Evolutionary conservation across 1,284 basidiomycete genomes (phyloP), one percentile per base, ranked within the genome.

Genomic region (Irpex sp.): DNA sequence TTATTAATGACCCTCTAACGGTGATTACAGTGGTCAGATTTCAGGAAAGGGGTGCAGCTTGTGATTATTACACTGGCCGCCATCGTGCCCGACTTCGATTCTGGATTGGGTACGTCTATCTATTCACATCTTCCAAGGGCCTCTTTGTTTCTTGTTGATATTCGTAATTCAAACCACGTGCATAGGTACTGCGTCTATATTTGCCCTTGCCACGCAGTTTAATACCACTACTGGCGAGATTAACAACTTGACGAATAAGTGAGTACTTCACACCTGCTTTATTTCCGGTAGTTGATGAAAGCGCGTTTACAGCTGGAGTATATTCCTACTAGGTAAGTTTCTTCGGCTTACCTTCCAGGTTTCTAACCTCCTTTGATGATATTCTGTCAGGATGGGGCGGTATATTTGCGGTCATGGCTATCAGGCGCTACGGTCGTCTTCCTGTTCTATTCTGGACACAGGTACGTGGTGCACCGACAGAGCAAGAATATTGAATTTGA

Each of bases 51-150:
- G 49, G 70, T 90, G 2, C 89, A 89, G 69, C 80, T 93, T 24
- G 72, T 89, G 49, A 89, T 92, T 71, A 84, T 91, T 71, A 92
- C 90, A 0, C 77, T 92, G 44, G 90, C 92, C 6, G 89, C 92
- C 3, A 87, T 93, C 49, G 88, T 92, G 6, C 92, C 92, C 0
- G 92, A 92, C 75, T 92, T 93, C 73, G 89, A 91, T 74, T 91
- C 90, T 11, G 90, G 88, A 0, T 90, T 91, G 71, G 90, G 91
- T 90, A 42, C 66, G 84, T 70, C 1, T 20, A 56, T 13, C 24
- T 38, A 58, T 42, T 45, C 5, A 42, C n/a, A 10, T 27, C 42
- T n/a, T 49, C 22, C 22, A 18, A 64, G 22, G 13, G 27, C 24
- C 62, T 20, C 68, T 65, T 15, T 38, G 66, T 11, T 62, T 15